These are phyloP conservation scores for Cryomyces minteri DNA, from an alignment of 495 filamentous ascomycete species.

Conservation along the genomic window DNA sequence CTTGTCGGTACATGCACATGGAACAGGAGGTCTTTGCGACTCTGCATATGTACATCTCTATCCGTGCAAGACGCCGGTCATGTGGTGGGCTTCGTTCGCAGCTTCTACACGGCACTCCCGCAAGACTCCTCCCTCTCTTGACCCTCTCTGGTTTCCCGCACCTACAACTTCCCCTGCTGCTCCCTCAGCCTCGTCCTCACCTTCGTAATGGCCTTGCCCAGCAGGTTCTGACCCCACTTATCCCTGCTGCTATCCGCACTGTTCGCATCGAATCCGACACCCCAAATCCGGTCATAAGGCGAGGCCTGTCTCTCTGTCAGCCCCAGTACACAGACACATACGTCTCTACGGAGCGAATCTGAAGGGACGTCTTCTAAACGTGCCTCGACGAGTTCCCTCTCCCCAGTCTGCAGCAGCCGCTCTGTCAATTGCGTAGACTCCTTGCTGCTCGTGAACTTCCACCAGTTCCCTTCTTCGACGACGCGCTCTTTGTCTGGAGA, in stretches of 20 bases:
- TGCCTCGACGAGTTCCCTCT: constrained; percentile 44
- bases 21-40: too few species aligned
- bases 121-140: too few species aligned
- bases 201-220: constrained; percentile 40
- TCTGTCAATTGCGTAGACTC: constrained; percentile 20
- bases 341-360: too few species aligned
- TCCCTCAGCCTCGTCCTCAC: constrained; percentile 26
- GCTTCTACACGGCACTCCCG: too few species aligned
- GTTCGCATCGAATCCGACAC: constrained; percentile 35
- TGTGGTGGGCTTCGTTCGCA: too few species aligned
- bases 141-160: too few species aligned
- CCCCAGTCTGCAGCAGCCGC: constrained; percentile 35
- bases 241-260: constrained; percentile 27
- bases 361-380: constrained; percentile 4
- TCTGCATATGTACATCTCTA: too few species aligned
- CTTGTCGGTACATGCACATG: too few species aligned
- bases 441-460: constrained; percentile 33
- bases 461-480: constrained; percentile 38
- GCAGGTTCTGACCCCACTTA: constrained; percentile 46
- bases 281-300: constrained; percentile 47
- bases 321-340: neutral
- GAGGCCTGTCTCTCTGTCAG: constrained; percentile 15
- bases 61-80: too few species aligned
- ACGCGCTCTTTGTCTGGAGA: constrained; percentile 28
- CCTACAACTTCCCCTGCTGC: constrained; percentile 1